Evolutionary conservation across 352 stramenopile species (phyloP), one percentile per base, ranked within the genome.

Genomic region (Saprolegnia diclina): DNA sequence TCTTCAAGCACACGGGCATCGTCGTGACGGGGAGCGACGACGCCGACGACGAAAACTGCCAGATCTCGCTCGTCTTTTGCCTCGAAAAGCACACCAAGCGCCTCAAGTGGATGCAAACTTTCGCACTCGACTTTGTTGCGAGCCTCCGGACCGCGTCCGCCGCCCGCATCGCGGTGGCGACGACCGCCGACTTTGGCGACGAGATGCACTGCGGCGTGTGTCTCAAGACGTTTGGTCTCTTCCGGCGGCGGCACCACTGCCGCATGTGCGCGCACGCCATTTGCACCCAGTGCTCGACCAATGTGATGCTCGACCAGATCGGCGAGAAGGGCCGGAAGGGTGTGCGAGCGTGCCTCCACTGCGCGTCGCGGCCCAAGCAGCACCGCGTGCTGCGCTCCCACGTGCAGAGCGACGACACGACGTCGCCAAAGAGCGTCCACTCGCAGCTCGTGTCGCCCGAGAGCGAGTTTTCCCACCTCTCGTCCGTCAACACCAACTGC

Each of bases 191-290:
- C 13, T 66, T 66, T 42, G 57, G 57, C 57, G 29, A 32, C 24
- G 57, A 66, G n/a, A 40, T 35, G 40, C 57, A 66, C 1, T 93
- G 85, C 64, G 90, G 89, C 82, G 76, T 85, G 16, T 93, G 85
- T 56, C 77, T 79, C 18, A 77, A 78, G 55, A 87, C 84, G 71
- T 93, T 93, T 62, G 73, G 75, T 6, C 57, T 93, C 24, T 73
- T 93, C 4, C 80, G 90, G 63, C 80, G 85, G 16, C 81, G 82
- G 19, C 85, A 93, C 63, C 85, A 93, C 76, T 93, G 85, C 56
- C 80, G 85, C 21, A 76, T 93, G 29, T 93, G 85, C 67, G 84
- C 83, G 4, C 83, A 83, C 19, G 84, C 90, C 68, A 91, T 84
- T 68, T 93, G 85, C 45, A 79, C 79, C 0, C 79, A 81, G n/a